phyloP scores from a whole-genome alignment of 176 grass and related monocot genomes.

The Calamus simplicifolius region DNA sequence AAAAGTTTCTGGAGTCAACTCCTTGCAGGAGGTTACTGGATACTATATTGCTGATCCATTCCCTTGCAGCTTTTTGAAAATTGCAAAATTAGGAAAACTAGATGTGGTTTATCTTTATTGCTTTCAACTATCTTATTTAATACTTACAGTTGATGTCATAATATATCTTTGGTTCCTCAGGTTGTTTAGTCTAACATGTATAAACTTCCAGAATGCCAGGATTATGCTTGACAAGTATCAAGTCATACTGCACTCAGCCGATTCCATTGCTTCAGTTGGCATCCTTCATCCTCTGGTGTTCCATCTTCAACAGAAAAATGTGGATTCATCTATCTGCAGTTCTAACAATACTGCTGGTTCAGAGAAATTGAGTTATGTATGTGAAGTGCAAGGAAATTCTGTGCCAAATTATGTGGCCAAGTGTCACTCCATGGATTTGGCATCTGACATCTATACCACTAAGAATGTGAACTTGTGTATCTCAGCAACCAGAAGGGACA shows the following conservation, averaged over 20 bases:
- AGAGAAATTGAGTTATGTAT: constrained; percentile 32
- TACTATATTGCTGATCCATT: no score
- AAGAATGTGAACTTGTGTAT: constrained; percentile 34
- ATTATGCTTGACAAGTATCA: constrained; percentile 81
- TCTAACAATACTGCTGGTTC: constrained; percentile 1
- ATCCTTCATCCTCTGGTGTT: constrained; percentile 79
- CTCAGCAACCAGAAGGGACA: constrained; percentile 48
- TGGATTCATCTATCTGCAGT: constrained; percentile 22
- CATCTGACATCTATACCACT: constrained; percentile 19
- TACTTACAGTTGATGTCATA: no score
- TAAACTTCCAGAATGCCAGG: constrained; percentile 64
- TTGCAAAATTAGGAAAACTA: no score
- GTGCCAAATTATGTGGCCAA: constrained; percentile 8
- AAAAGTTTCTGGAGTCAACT: no score
- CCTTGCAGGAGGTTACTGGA: no score
- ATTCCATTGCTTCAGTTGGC: constrained; percentile 84
- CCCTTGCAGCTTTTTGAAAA: no score
- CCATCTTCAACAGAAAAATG: constrained; percentile 63
- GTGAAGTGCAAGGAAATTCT: constrained; percentile 53
- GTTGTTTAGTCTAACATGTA: constrained; percentile 13
- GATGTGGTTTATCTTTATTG: no score
- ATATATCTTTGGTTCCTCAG: no score
- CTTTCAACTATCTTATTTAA: no score
- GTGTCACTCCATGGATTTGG: constrained; percentile 21
- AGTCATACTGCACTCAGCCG: constrained; percentile 65